Conservation (phyloP, 495 filamentous ascomycete genomes). For the Xylaria intraflava region DNA sequence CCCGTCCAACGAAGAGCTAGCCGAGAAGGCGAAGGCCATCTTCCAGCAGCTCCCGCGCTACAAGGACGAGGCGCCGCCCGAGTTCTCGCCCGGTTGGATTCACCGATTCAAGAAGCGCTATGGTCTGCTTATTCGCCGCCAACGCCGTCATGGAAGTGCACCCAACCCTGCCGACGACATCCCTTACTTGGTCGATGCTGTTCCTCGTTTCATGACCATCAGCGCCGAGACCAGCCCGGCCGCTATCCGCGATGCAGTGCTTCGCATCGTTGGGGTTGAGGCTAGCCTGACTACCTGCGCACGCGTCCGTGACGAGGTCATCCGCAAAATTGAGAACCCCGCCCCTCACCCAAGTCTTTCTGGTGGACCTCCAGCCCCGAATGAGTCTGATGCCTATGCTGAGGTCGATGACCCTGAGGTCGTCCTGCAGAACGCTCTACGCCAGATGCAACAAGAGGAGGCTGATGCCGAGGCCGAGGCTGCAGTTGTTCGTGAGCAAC, state of each 20-base stretch:
- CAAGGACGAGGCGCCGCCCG: slow-evolving; percentile 42
- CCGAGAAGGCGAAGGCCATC: slow-evolving; percentile 46
- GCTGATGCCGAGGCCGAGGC: slow-evolving; percentile 43
- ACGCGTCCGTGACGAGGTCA: slow-evolving; percentile 43
- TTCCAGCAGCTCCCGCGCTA: slow-evolving; percentile 44
- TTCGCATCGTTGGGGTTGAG: slow-evolving; percentile 42
- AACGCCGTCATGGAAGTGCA: slow-evolving; percentile 38
- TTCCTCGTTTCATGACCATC: slow-evolving; percentile 44
- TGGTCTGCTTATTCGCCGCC: slow-evolving; percentile 42
- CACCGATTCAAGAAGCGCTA: slow-evolving; percentile 50
- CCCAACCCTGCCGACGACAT: slow-evolving; percentile 42
- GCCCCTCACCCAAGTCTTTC: slow-evolving; percentile 17
- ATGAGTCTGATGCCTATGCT: slow-evolving; percentile 18
- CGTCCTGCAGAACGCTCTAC: slow-evolving; percentile 44
- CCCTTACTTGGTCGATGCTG: slow-evolving; percentile 41
- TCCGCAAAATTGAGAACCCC: slow-evolving; percentile 36
- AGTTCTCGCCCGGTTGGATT: slow-evolving; percentile 51
- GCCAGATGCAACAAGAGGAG: slow-evolving; percentile 42
- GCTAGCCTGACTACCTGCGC: slow-evolving; percentile 41
- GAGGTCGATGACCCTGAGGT: slow-evolving; percentile 44
- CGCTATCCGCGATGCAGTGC: slow-evolving; percentile 40
- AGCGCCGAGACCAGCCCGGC: slow-evolving; percentile 39
- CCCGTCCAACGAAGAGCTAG: slow-evolving; percentile 46
- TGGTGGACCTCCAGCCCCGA: slow-evolving; percentile 18
- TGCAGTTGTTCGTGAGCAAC: slow-evolving; percentile 37